Conservation (phyloP, 495 filamentous ascomycete species). For the Aspergillus coremiiformis region DNA sequence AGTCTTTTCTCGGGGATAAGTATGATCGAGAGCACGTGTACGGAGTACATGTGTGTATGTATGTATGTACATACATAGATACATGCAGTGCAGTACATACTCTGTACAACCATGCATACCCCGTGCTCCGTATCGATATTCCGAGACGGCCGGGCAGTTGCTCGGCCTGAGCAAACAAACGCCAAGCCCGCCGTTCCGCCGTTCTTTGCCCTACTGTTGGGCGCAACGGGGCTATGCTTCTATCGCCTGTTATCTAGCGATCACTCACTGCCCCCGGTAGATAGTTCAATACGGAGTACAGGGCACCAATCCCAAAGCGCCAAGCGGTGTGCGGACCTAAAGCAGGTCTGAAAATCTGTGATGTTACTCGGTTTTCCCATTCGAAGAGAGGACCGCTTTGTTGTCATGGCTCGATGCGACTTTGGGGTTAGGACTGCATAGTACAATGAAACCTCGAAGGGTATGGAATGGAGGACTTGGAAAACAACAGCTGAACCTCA, state of each 20-base stretch:
- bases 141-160: not conserved
- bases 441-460: not conserved
- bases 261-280: not conserved
- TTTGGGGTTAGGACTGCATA: not conserved
- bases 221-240: slow-evolving; percentile 7
- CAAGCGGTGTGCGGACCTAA: not conserved
- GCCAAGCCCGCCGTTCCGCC: not conserved
- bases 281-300: too few relatives aligned
- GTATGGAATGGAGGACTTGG: not conserved
- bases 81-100: too few relatives aligned
- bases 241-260: not conserved
- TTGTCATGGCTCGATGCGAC: not conserved
- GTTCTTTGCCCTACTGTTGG: not conserved
- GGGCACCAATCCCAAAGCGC: not conserved
- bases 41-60: too few relatives aligned
- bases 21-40: too few relatives aligned
- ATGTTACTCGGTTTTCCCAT: not conserved
- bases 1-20: too few relatives aligned
- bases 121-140: not conserved
- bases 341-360: too few relatives aligned
- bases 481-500: not conserved
- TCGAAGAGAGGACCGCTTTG: not conserved
- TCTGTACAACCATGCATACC: not conserved
- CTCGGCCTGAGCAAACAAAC: not conserved
- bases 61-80: not conserved